These are phyloP conservation scores for Skeletonema marinoi DNA, from an alignment of 108 stramenopile genomes.

Conservation along the genomic window DNA sequence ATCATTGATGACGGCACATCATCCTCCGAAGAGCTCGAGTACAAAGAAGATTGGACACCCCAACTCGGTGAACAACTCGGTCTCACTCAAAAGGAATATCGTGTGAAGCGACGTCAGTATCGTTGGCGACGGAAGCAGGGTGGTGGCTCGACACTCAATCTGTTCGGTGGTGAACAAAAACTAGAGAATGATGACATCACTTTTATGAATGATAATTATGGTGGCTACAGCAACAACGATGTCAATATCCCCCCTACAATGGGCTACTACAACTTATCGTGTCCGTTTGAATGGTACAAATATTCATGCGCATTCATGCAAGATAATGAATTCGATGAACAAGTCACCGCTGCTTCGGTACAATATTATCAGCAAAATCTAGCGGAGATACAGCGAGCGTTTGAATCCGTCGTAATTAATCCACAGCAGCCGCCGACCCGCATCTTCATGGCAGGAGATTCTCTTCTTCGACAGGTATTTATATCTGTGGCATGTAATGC, in stretches of 20 bases:
- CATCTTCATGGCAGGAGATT: constrained; percentile 26
- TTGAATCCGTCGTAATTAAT: not conserved
- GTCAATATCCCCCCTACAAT: not conserved
- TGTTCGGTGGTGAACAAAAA: not conserved
- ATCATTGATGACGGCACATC: not conserved
- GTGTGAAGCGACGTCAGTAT: not conserved
- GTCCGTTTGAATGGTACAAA: constrained; percentile 35
- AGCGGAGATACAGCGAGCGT: not conserved
- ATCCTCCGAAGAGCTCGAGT: not conserved
- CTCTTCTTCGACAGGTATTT: constrained; percentile 28
- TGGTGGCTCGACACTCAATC: not conserved
- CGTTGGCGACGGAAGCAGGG: not conserved
- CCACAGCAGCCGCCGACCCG: constrained; percentile 2
- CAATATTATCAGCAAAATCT: constrained; percentile 13
- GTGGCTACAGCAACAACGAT: not conserved
- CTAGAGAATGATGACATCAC: too few species aligned
- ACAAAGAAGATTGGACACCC: not conserved
- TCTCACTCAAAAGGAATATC: not conserved
- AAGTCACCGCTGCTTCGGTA: constrained; percentile 6
- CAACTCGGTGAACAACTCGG: not conserved
- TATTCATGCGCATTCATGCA: constrained; percentile 20
- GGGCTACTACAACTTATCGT: constrained; percentile 29
- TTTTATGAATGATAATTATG: not conserved
- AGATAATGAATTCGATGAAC: not conserved
- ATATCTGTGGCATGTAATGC: constrained; percentile 34